Evolutionary conservation across 169 alveolate species (phyloP).

Genomic region (Babesia ovis): DNA sequence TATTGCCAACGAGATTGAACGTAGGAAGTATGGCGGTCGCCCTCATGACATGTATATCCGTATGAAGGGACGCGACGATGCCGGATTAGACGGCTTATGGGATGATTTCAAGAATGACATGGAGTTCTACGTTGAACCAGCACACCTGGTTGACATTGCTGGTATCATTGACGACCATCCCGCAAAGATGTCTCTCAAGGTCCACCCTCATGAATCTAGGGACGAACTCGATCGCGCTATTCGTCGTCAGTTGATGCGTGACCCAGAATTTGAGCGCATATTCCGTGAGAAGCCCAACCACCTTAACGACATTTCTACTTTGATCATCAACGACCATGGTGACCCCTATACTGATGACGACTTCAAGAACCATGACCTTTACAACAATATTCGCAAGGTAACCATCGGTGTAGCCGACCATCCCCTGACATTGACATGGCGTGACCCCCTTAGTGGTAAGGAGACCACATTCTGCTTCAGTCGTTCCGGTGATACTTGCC

Average conservation of each 20-base stretch:
- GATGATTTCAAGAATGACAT: constrained; percentile 24
- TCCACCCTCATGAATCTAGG: constrained; percentile 59
- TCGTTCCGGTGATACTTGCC: constrained; percentile 40
- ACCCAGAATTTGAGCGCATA: constrained; percentile 38
- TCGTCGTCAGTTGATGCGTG: constrained; percentile 26
- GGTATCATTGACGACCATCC: constrained; percentile 60
- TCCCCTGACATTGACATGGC: constrained; percentile 51
- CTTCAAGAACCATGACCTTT: constrained; percentile 18
- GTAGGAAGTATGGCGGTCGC: constrained; percentile 37
- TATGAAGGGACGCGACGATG: constrained; percentile 37
- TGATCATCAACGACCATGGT: constrained; percentile 50
- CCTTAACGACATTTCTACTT: constrained; percentile 34
- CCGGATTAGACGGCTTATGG: constrained; percentile 52
- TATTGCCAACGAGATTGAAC: constrained; percentile 39
- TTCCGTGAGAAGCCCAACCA: constrained; percentile 47
- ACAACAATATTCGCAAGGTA: constrained; percentile 28
- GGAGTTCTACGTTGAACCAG: constrained; percentile 42
- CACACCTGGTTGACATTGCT: constrained; percentile 47
- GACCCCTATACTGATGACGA: constrained; percentile 61
- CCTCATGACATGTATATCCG: constrained; percentile 49
- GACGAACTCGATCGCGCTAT: constrained; percentile 52
- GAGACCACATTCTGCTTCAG: constrained; percentile 45
- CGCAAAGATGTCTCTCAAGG: constrained; percentile 33
- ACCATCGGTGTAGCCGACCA: constrained; percentile 64
- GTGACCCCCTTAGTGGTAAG: constrained; percentile 42